Base-by-base conservation (phyloP, 2,329 filamentous ascomycete species). In the Hypoxylon sp. region DNA sequence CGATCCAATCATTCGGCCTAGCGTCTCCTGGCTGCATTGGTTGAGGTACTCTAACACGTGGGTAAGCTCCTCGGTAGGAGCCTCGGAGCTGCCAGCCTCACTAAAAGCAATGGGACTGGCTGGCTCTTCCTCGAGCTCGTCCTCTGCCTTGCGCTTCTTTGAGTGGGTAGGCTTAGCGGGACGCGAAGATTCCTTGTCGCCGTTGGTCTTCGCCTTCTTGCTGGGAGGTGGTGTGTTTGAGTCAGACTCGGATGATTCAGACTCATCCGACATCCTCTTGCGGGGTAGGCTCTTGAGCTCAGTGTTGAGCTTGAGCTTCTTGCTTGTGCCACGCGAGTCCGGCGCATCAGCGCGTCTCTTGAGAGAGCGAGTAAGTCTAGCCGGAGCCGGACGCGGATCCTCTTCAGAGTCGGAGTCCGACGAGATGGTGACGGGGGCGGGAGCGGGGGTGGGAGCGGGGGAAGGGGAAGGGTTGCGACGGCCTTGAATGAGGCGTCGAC, bases 31-130 rank as follows among this genome's bases (percentile, higher is more conserved):
- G 4, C 84, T 83, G 68, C 90, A 94, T 0, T 79, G 84, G 66
- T 97, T 97, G 70, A 99, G 86, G 64, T 91, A 95, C 5, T 85
- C 80, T 19, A 97, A 75, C 5, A 97, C 82, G 8, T 53, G 51
- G 2, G 40, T 20, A 9, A 36, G 23, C 8, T 48, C 32, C 19
- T 51, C 46, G 19, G 29, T 45, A 6, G 26, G 9, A 5, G 9
- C 8, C 2, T 43, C 17, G 12, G 21, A 7, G 17, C 21, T 21
- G 25, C 20, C 11, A 11, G 40, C 15, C n/a, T 57, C 21, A 9
- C n/a, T n/a, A n/a, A n/a, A n/a, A n/a, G n/a, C n/a, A n/a, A 4
- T 31, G 27, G 20, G 29, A 36, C 27, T 21, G 12, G n/a, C 17
- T 19, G 19, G 7, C 9, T 11, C 12, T 26, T 7, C 7, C 7